Evolutionary conservation across 225 moss, liverwort and hornwort species (phyloP).

Genomic region (Sphagnum tenellum): DNA sequence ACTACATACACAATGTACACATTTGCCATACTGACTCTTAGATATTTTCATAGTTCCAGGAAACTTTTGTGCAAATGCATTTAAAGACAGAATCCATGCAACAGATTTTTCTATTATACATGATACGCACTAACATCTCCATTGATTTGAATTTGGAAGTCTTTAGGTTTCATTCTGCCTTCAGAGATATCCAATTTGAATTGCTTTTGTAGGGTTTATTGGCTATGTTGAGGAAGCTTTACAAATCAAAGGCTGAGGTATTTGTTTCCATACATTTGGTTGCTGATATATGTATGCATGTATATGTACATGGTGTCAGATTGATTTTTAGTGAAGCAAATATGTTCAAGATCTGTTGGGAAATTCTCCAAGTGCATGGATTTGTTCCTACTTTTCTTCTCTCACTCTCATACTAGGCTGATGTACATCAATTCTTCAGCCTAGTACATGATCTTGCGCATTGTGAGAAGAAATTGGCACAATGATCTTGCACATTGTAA

Average conservation of each 20-base stretch:
- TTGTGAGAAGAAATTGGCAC: not conserved
- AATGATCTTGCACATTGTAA: no score
- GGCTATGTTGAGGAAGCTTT: conserved; percentile 18
- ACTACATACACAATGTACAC: no score
- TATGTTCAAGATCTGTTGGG: not conserved
- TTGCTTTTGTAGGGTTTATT: conserved; percentile 22
- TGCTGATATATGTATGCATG: not conserved
- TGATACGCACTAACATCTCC: no score
- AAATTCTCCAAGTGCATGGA: not conserved
- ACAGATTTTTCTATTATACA: no score
- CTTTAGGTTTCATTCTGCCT: not conserved
- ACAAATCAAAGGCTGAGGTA: conserved; percentile 19
- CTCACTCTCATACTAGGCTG: not conserved
- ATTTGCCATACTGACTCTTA: no score
- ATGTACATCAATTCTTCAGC: not conserved
- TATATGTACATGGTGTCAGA: not conserved
- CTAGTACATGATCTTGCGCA: not conserved
- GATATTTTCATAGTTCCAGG: no score
- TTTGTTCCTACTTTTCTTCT: not conserved
- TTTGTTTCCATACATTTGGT: not conserved
- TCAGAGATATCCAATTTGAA: not conserved
- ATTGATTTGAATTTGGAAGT: no score
- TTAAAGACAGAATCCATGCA: no score
- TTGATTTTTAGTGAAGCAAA: not conserved
- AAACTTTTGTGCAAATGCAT: no score